These are phyloP conservation scores for Tuber aestivum DNA, from an alignment of 495 filamentous ascomycete genomes.

Conservation along the genomic window DNA sequence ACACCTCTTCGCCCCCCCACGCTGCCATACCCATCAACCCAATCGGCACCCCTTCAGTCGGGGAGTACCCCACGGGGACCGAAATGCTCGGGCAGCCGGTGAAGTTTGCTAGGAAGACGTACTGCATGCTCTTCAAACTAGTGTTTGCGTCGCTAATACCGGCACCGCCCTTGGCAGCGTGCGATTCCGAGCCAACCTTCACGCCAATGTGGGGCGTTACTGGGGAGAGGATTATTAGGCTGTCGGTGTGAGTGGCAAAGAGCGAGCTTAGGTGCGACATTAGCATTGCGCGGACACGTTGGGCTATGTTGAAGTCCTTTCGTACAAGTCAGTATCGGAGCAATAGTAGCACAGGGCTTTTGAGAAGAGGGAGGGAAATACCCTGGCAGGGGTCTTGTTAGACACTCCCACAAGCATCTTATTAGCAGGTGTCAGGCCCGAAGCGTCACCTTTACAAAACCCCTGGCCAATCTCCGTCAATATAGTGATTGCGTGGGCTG, in stretches of 20 bases:
- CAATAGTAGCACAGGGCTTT: background rate
- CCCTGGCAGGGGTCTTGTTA: slow-evolving; percentile 54
- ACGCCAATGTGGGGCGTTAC: slow-evolving; percentile 73
- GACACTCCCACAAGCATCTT: slow-evolving; percentile 64
- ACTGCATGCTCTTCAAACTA: slow-evolving; percentile 75
- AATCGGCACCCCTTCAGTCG: slow-evolving; percentile 57
- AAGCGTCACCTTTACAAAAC: slow-evolving; percentile 41
- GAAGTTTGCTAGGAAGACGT: slow-evolving; percentile 81
- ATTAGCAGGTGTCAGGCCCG: slow-evolving; percentile 61
- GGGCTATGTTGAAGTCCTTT: slow-evolving; percentile 64
- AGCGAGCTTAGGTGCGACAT: slow-evolving; percentile 78
- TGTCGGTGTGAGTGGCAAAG: slow-evolving; percentile 61
- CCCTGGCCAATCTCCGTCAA: slow-evolving; percentile 57
- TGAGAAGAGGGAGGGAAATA: background rate
- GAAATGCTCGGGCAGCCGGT: slow-evolving; percentile 72
- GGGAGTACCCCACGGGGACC: slow-evolving; percentile 65
- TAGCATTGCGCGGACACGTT: slow-evolving; percentile 65
- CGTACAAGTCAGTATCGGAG: background rate
- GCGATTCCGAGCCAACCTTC: slow-evolving; percentile 53
- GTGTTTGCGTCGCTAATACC: slow-evolving; percentile 69
- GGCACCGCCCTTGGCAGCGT: slow-evolving; percentile 51
- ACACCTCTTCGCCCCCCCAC: slow-evolving; percentile 77
- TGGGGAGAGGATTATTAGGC: slow-evolving; percentile 71
- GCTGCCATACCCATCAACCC: slow-evolving; percentile 87
- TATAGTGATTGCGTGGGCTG: slow-evolving; percentile 75